A percentile compares a stretch with the other conserved stretches of the same genome.
These are phyloP conservation scores for Fusarium sp. DNA, from an alignment of 2,329 filamentous ascomycete genomes.

Conservation along the genomic window DNA sequence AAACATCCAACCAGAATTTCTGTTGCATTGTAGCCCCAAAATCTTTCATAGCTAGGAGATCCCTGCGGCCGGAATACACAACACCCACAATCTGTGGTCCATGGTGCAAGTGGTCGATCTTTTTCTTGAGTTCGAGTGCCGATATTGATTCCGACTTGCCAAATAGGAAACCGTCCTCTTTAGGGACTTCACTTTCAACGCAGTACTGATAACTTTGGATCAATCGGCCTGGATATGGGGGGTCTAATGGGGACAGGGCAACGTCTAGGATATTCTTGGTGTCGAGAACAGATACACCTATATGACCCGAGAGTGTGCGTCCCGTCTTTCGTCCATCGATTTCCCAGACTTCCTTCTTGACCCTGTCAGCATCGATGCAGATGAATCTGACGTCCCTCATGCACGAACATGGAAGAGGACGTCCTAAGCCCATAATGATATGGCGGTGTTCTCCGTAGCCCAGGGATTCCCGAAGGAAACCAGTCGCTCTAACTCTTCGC, in stretches of 20 bases:
- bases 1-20: conserved; percentile 11
- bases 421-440: background rate
- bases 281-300: conserved; percentile 34
- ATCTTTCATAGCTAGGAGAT: conserved; percentile 1
- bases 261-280: conserved; percentile 14
- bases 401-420: background rate
- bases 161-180: conserved; percentile 13
- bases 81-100: conserved; percentile 8
- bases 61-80: conserved; percentile 9
- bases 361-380: conserved; percentile 16
- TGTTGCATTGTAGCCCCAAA: conserved; percentile 1
- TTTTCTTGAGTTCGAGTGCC: background rate
- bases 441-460: background rate
- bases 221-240: conserved; percentile 1
- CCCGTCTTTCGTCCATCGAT: background rate
- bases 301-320: conserved; percentile 14
- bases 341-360: background rate
- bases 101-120: conserved; percentile 1
- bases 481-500: conserved; percentile 3
- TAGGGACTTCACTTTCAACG: conserved; percentile 3
- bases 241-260: background rate
- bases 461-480: conserved; percentile 12
- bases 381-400: conserved; percentile 30
- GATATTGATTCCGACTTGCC: conserved; percentile 19
- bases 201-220: conserved; percentile 22